phyloP scores from a whole-genome alignment of 768 basidiomycete genomes.

The Lactarius hatsudake region DNA sequence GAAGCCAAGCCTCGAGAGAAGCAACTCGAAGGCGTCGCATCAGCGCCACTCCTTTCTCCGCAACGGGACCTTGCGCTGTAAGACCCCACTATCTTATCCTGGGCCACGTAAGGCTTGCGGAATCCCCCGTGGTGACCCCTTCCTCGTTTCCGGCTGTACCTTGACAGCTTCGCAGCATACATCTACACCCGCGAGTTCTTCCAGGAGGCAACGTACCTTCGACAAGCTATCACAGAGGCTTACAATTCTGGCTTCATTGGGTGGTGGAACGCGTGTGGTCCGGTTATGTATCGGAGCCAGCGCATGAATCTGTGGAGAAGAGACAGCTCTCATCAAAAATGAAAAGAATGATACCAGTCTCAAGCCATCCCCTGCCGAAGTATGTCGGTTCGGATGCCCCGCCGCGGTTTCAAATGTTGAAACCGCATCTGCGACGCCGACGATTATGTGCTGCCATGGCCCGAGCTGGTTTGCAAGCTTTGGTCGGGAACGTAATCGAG shows the following conservation, averaged over 20 bases:
- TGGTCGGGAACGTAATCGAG: constrained; percentile 89
- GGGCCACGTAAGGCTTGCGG: constrained; percentile 99
- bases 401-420: constrained; percentile 98
- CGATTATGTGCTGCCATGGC: constrained; percentile 82
- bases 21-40: constrained; percentile 63
- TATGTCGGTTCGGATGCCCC: constrained; percentile 82
- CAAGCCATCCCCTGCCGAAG: background rate
- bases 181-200: constrained; percentile 99
- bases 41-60: background rate
- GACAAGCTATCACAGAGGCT: constrained; percentile 92
- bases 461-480: constrained; percentile 89
- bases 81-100: constrained; percentile 89
- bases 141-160: constrained; percentile 90
- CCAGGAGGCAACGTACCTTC: constrained; percentile 90
- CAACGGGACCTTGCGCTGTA: constrained; percentile 31
- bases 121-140: constrained; percentile 96
- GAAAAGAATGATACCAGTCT: constrained; percentile 99
- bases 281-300: constrained; percentile 84
- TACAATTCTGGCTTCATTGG: constrained; percentile 77
- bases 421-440: constrained; percentile 95
- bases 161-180: constrained; percentile 98
- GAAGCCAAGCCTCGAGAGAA: constrained; percentile 97
- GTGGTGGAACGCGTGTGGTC: constrained; percentile 87
- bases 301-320: constrained; percentile 98
- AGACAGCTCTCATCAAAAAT: constrained; percentile 97